Evolutionary conservation across 2,329 filamentous ascomycete genomes (phyloP), one percentile per base, ranked within the genome.

Genomic region (Nemania diffusa): DNA sequence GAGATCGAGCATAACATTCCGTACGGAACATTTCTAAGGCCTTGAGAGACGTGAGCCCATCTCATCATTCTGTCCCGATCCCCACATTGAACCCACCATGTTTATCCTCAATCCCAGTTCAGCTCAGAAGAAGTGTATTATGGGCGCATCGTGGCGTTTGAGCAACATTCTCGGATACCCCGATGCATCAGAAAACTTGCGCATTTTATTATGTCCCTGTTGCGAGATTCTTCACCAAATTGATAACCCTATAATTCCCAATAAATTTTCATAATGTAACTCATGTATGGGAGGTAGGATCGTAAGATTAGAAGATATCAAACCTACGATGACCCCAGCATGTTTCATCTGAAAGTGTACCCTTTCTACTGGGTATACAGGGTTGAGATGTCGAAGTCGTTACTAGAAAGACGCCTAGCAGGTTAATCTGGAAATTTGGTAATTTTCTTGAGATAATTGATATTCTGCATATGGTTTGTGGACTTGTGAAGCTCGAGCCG

Each of bases 111-210:
- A 44, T 58, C 57, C 29, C 29, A 7, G 20, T 55, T 46, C 17
- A 42, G 9, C 22, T 52, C 27, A 17, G 57, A 27, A 44, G 5
- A 57, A 55, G 20, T 13, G 20, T 56, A 51, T 40, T 13, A 57
- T 57, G 34, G 37, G 46, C 27, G 1, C 37, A 60, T 62, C 34
- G 52, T 65, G 57, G 63, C 52, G 57, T 37, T 44, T 44, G 37
- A 34, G 55, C 56, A 50, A 46, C 42, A n/a, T 46, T 34, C 13
- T 48, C 63, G 50, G 63, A 27, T 52, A 42, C 6, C 34, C 55
- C 59, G 57, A 17, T 20, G 27, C 20, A 34, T 50, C 7, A 5
- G 32, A 29, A 15, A 52, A 51, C 26, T 15, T 13, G 32, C 26
- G 9, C n/a, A 9, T n/a, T 6, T 37, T 37, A n/a, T 37, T 5